A percentile compares a stretch with the other conserved stretches of the same genome.
Evolutionary conservation across 2,329 filamentous ascomycete genomes (phyloP).

Genomic region (Alternaria conjuncta): DNA sequence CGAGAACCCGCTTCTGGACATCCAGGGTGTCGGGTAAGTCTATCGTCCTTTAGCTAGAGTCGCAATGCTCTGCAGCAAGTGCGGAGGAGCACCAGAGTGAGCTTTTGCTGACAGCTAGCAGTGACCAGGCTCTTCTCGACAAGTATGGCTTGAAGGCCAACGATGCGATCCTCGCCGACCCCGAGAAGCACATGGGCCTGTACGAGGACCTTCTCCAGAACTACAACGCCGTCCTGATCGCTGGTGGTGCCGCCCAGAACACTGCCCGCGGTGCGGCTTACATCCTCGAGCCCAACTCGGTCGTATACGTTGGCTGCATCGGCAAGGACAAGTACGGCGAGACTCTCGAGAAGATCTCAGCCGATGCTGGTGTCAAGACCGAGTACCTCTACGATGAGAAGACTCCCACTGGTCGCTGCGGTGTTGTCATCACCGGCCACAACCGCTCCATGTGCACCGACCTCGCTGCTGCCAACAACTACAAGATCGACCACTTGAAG

Average conservation of each 20-base stretch:
- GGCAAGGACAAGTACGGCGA: slow-evolving; percentile 96
- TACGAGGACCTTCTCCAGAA: slow-evolving; percentile 95
- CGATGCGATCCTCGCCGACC: slow-evolving; percentile 93
- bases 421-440: slow-evolving; percentile 95
- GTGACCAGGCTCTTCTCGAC: slow-evolving; percentile 81
- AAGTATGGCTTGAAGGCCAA: slow-evolving; percentile 96
- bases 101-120: slow-evolving; percentile 50
- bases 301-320: slow-evolving; percentile 92
- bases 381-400: slow-evolving; percentile 92
- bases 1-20: slow-evolving; percentile 98
- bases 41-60: neutral
- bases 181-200: slow-evolving; percentile 81
- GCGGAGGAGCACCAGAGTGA: slow-evolving; percentile 17
- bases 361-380: slow-evolving; percentile 85
- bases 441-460: slow-evolving; percentile 95
- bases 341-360: slow-evolving; percentile 83
- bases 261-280: slow-evolving; percentile 95
- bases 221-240: slow-evolving; percentile 91
- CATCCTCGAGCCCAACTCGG: slow-evolving; percentile 86
- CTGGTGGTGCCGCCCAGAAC: slow-evolving; percentile 96
- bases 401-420: slow-evolving; percentile 89
- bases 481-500: slow-evolving; percentile 93
- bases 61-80: neutral
- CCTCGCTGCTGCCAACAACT: slow-evolving; percentile 94
- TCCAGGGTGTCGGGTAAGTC: slow-evolving; percentile 77